Percentiles rank a stretch among this genome's conserved stretches.
phyloP scores from a whole-genome alignment of 129 eudicot genomes.

The Heracleum sosnowskyi region DNA sequence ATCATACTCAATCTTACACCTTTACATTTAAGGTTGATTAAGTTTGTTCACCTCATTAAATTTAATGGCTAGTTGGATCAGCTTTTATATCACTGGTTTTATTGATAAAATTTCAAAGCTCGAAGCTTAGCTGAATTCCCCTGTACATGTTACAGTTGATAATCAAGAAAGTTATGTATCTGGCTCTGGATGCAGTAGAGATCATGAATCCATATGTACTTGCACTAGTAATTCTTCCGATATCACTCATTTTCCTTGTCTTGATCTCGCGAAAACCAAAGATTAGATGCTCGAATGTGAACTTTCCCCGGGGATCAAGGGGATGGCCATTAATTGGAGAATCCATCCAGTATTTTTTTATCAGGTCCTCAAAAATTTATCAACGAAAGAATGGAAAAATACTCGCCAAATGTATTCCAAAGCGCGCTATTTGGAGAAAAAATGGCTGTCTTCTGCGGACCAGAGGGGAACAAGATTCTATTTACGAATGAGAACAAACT shows the following conservation, averaged over 20 bases:
- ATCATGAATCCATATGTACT: constrained; percentile 1
- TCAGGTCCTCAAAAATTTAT: constrained; percentile 27
- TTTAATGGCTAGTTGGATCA: too few relatives aligned
- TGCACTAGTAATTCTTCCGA: not conserved
- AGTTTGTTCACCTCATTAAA: too few relatives aligned
- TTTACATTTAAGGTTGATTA: too few relatives aligned
- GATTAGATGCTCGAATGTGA: constrained; percentile 16
- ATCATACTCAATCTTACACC: too few relatives aligned
- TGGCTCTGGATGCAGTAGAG: not conserved
- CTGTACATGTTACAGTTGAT: too few relatives aligned
- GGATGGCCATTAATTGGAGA: constrained; percentile 34
- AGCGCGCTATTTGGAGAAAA: constrained; percentile 23
- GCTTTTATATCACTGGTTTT: too few relatives aligned
- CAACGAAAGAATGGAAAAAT: constrained; percentile 16
- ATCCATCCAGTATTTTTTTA: constrained; percentile 11
- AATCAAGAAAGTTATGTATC: not conserved
- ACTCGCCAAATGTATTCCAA: constrained; percentile 18
- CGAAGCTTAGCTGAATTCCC: too few relatives aligned
- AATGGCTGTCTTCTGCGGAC: constrained; percentile 25
- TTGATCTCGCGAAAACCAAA: constrained; percentile 9
- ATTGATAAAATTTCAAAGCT: too few relatives aligned
- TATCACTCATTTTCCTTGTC: not conserved
- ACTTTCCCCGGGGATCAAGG: constrained; percentile 19
- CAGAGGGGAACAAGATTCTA: constrained; percentile 26
- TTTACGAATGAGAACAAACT: constrained; percentile 26